A percentile compares a stretch with the other conserved stretches of the same genome.
Evolutionary conservation across 2,329 filamentous ascomycete genomes (phyloP).

Genomic region (Paecilomyces variotii): DNA sequence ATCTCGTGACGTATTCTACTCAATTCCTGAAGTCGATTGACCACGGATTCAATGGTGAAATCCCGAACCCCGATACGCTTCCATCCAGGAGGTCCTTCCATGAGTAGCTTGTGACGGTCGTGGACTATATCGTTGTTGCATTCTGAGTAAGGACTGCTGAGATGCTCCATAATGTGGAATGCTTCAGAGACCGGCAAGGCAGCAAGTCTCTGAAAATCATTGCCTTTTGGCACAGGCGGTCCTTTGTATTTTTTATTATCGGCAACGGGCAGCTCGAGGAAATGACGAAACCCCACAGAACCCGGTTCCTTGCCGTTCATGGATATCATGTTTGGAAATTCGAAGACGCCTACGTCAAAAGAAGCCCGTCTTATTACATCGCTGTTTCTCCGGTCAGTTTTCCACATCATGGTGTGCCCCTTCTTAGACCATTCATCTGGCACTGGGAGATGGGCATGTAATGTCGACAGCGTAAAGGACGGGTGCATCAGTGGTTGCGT

Average conservation of each 20-base stretch:
- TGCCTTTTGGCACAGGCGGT: conserved; percentile 11
- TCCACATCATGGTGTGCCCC: conserved; percentile 17
- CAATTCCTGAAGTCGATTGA: conserved; percentile 27
- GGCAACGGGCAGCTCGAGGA: conserved; percentile 38
- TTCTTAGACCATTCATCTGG: conserved; percentile 27
- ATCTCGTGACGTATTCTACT: conserved; percentile 27
- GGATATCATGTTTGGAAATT: conserved; percentile 43
- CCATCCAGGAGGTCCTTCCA: conserved; percentile 32
- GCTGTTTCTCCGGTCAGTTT: conserved; percentile 15
- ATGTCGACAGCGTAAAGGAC: conserved; percentile 34
- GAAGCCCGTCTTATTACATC: conserved; percentile 27
- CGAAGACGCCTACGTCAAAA: conserved; percentile 38
- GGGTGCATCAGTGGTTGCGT: conserved; percentile 31
- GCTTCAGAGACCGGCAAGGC: conserved; percentile 21
- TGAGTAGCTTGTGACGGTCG: conserved; percentile 29
- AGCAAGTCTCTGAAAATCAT: conserved; percentile 15
- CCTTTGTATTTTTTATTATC: conserved; percentile 23
- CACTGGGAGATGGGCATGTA: conserved; percentile 38
- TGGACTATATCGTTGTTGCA: conserved; percentile 26
- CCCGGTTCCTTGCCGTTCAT: conserved; percentile 39
- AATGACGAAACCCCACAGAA: conserved; percentile 40
- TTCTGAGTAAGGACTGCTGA: conserved; percentile 27
- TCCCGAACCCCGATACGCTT: conserved; percentile 35
- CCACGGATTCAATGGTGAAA: conserved; percentile 23
- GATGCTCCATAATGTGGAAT: conserved; percentile 26